Evolutionary conservation across 2,329 filamentous ascomycete species (phyloP), one percentile per base, ranked within the genome.

Genomic region (Alternaria triticimaculans): DNA sequence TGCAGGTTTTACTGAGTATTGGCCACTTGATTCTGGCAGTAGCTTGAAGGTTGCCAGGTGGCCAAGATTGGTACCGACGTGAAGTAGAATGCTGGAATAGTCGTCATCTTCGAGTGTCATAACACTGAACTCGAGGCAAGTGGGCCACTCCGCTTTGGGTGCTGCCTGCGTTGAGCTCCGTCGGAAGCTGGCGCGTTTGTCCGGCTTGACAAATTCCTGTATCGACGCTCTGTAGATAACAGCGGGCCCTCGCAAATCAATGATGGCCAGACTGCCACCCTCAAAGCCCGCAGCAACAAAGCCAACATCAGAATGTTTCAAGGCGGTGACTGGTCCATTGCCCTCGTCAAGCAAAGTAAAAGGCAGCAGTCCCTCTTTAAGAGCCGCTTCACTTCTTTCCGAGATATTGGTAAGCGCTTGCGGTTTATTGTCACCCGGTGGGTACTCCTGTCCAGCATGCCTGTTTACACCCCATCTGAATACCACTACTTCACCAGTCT

Each of bases 51-150:
- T 98, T 7, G 90, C 89, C 18, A 98, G 83, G 72, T 92, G 93
- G 44, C 96, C 96, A 28, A 89, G 80, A 69, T 90, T 94, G 0
- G 96, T 98, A 20, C 96, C 96, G 2, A 96, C 92, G 70, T 98
- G 96, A 69, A 96, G 92, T 62, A 91, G 89, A 60, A 99, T 97
- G 74, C 94, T 97, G 2, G 96, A 98, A 78, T 97, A 99, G 68
- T 93, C 87, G 75, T 98, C 95, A n/a, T 91, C 92, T 46, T 98
- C 96, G 5, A 97, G 82, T 4, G 92, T 96, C 89, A 99, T 90
- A 55, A 82, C 93, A 57, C 93, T 93, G 81, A 98, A 99, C 75
- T 97, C 93, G 26, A 98, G 89, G 28, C 84, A 86, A 0, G 93
- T 93, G 1, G 93, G 89, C 87, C 90, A 96, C 74, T 97, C 94